A percentile compares a stretch with the other conserved stretches of the same genome.
Conservation (phyloP, 129 eudicot species). For the Escallonia rubra region DNA sequence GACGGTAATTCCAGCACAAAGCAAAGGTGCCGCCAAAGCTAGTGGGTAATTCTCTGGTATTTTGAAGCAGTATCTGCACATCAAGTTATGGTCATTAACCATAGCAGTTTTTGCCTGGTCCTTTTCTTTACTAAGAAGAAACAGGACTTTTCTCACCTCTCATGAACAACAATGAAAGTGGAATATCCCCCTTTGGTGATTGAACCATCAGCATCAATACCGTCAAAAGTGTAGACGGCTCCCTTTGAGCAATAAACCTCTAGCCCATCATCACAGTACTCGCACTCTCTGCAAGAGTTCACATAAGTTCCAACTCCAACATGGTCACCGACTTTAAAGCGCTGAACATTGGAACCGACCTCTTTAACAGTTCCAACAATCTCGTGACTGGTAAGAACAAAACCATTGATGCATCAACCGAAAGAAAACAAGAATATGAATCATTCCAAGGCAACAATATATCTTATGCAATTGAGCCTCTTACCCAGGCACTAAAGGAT, state of each 20-base stretch:
- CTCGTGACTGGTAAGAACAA: slow-evolving; percentile 62
- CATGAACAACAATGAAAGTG: slow-evolving; percentile 69
- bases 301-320: slow-evolving; percentile 95
- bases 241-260: slow-evolving; percentile 81
- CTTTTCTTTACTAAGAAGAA: background rate
- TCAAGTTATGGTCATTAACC: background rate
- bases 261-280: slow-evolving; percentile 52
- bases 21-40: slow-evolving; percentile 77
- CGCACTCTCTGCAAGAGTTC: slow-evolving; percentile 88
- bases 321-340: slow-evolving; percentile 65
- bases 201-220: slow-evolving; percentile 73
- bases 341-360: slow-evolving; percentile 60
- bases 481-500: slow-evolving; percentile 97
- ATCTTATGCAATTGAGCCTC: slow-evolving; percentile 2
- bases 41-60: slow-evolving; percentile 73
- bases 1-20: slow-evolving; percentile 98
- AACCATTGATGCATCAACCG: slow-evolving; percentile 2
- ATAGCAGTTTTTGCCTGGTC: background rate
- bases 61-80: slow-evolving; percentile 63
- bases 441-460: background rate
- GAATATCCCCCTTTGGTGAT: slow-evolving; percentile 93
- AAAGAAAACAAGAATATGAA: slow-evolving; percentile 1
- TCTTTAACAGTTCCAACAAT: slow-evolving; percentile 79
- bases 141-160: slow-evolving; percentile 38
- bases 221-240: slow-evolving; percentile 60